A percentile compares a stretch with the other conserved stretches of the same genome.
These are phyloP conservation scores for Dipteronia dyeriana DNA, from an alignment of 345 rosid genomes.

Conservation along the genomic window DNA sequence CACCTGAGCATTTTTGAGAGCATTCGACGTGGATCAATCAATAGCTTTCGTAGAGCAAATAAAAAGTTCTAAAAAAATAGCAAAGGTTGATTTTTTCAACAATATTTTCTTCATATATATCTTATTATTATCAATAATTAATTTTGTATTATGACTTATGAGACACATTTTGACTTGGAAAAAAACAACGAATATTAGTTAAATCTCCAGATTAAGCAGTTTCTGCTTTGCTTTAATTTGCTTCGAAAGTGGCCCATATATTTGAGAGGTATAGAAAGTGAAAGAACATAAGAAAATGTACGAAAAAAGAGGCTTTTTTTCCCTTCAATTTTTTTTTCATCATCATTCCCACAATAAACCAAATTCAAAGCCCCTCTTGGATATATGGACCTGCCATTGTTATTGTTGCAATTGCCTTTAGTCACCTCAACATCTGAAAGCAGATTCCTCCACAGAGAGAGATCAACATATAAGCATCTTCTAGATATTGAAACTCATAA, in stretches of 20 bases:
- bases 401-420: conserved; percentile 25
- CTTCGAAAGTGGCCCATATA: conserved; percentile 12
- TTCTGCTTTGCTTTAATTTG: neutral
- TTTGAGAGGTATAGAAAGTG: conserved; percentile 14
- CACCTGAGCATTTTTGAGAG: neutral
- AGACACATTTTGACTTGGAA: neutral
- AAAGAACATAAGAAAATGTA: conserved; percentile 25
- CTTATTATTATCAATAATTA: too few relatives aligned
- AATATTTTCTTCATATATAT: too few relatives aligned
- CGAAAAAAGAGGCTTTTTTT: conserved; percentile 34
- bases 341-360: conserved; percentile 23
- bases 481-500: conserved; percentile 44
- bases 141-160: neutral
- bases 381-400: conserved; percentile 29
- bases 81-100: neutral
- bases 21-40: too few relatives aligned
- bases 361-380: conserved; percentile 20
- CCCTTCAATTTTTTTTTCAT: neutral
- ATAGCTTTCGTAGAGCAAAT: conserved; percentile 8
- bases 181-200: neutral
- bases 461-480: conserved; percentile 41
- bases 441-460: conserved; percentile 37
- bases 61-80: neutral
- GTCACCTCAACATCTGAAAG: conserved; percentile 48
- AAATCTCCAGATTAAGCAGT: neutral